phyloP scores from a whole-genome alignment of 78 protist genomes.

The Capsaspora owczarzaki region DNA sequence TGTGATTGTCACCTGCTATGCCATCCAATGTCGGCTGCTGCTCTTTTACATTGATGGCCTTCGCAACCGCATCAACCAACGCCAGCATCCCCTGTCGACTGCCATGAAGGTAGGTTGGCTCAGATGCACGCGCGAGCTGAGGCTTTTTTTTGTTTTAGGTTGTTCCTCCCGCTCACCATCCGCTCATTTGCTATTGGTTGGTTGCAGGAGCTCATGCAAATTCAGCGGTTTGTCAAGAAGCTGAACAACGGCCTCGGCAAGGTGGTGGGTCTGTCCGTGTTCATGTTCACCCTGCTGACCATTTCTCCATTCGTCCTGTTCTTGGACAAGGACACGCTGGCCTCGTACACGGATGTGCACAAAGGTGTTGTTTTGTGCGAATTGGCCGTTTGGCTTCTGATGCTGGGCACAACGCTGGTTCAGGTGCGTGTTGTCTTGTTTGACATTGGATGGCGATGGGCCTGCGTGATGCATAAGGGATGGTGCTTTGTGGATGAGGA shows the following conservation, averaged over 20 bases:
- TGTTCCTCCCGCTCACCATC: too few relatives aligned
- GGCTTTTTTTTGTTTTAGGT: too few relatives aligned
- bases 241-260: background rate
- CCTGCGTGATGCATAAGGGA: too few relatives aligned
- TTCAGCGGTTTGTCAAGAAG: background rate
- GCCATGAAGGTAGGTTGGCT: background rate
- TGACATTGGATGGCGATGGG: too few relatives aligned
- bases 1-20: background rate
- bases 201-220: background rate
- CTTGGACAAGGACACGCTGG: background rate
- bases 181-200: too few relatives aligned
- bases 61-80: background rate
- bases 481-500: too few relatives aligned
- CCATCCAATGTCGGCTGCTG: conserved; percentile 3
- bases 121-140: too few relatives aligned
- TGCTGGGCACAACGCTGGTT: too few relatives aligned
- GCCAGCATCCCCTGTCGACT: background rate
- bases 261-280: background rate
- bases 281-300: background rate
- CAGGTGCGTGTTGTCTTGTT: too few relatives aligned
- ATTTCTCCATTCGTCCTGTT: background rate
- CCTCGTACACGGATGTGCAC: background rate
- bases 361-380: background rate
- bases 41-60: background rate
- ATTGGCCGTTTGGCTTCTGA: background rate